Evolutionary conservation across 2,329 filamentous ascomycete genomes (phyloP).

Genomic region (Massarina eburnea): DNA sequence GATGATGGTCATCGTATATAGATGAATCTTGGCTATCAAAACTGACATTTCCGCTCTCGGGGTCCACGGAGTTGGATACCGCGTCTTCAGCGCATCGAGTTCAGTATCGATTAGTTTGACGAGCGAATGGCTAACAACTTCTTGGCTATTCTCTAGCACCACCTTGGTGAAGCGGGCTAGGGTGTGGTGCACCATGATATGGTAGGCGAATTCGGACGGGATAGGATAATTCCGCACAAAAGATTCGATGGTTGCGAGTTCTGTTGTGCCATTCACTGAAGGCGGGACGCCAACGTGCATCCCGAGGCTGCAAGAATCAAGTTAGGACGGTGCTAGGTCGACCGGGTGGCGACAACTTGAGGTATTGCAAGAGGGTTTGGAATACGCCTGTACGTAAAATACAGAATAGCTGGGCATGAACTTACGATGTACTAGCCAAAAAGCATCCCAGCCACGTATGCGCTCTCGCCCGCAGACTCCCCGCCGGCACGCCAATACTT

Average conservation of each 20-base stretch:
- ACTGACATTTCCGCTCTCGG: slow-evolving; percentile 15
- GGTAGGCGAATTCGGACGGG: slow-evolving; percentile 20
- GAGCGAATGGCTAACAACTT: slow-evolving; percentile 19
- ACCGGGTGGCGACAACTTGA: neutral
- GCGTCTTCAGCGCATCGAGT: slow-evolving; percentile 17
- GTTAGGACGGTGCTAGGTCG: neutral
- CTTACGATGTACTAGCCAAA: slow-evolving; percentile 19
- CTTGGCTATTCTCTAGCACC: slow-evolving; percentile 18
- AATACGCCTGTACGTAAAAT: too few species aligned
- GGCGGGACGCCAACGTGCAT: slow-evolving; percentile 21
- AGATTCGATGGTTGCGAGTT: slow-evolving; percentile 21
- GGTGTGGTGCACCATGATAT: slow-evolving; percentile 24
- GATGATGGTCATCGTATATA: slow-evolving; percentile 24
- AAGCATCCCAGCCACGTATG: slow-evolving; percentile 27
- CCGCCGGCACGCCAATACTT: slow-evolving; percentile 18
- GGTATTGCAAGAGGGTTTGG: neutral
- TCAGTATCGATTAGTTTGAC: slow-evolving; percentile 23
- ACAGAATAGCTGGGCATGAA: neutral
- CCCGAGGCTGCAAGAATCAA: slow-evolving; percentile 11
- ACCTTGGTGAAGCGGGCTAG: slow-evolving; percentile 22
- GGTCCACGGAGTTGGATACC: slow-evolving; percentile 18
- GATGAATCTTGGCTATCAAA: slow-evolving; percentile 18
- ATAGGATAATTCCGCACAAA: slow-evolving; percentile 19
- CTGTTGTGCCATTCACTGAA: slow-evolving; percentile 13
- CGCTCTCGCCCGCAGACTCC: slow-evolving; percentile 15